Evolutionary conservation across 352 stramenopile species (phyloP), one percentile per base, ranked within the genome.

Genomic region (Thalassiosira oceanica): DNA sequence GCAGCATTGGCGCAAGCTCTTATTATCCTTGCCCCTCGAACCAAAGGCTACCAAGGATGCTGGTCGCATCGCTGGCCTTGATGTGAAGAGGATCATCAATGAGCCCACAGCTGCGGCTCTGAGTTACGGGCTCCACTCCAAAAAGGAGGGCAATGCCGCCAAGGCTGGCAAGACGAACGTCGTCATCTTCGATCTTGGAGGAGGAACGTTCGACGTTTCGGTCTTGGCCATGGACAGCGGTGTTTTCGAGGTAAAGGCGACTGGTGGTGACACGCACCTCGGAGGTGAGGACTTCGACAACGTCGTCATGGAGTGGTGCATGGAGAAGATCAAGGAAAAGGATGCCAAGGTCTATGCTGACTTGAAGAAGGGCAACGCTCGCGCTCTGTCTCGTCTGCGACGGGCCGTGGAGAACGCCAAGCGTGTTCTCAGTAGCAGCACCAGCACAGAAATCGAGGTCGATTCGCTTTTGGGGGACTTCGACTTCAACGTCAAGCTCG

Each of bases 11-110:
- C n/a, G n/a, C n/a, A n/a, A n/a, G n/a, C n/a, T n/a, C n/a, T n/a
- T n/a, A n/a, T n/a, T n/a, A n/a, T n/a, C n/a, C n/a, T n/a, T n/a
- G n/a, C n/a, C n/a, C n/a, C n/a, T n/a, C n/a, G n/a, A n/a, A n/a
- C n/a, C n/a, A n/a, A n/a, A n/a, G n/a, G n/a, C 61, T 6, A 87
- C 68, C 16, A 84, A 84, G 24, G 62, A 99, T 83, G 97, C 97
- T 50, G 97, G 96, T 65, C 95, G 88, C 4, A 99, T 99, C 80
- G 91, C 96, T 11, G 97, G 97, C 46, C 72, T 99, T 13, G 96
- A 93, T 15, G 97, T 99, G 18, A 88, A 97, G 78, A 95, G 97
- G 71, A 99, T 99, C 77, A 99, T 99, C 87, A 99, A 99, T 89
- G 97, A 99, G 85, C 97, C 95, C 37, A 97, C 94, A n/a, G 94